Evolutionary conservation across 306 rosid genomes (phyloP).

Genomic region (barrel medic (Medicago truncatula)): DNA sequence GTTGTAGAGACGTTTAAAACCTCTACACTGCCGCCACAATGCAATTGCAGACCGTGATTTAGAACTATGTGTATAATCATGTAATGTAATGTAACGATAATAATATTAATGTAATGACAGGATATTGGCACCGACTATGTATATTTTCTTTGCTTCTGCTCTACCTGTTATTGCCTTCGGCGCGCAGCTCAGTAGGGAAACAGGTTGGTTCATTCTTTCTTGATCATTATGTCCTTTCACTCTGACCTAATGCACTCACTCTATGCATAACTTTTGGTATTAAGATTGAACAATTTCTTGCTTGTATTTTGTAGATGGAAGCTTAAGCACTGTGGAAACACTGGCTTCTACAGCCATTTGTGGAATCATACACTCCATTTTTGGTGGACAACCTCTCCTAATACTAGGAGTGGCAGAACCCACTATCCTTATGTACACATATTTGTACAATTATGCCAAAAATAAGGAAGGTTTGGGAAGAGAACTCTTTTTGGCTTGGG

Average conservation of each 20-base stretch:
- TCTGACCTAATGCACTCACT: neutral
- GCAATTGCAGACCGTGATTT: neutral
- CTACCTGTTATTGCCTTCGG: conserved; percentile 88
- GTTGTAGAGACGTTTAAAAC: neutral
- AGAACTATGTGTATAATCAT: neutral
- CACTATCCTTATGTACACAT: conserved; percentile 86
- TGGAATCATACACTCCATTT: conserved; percentile 84
- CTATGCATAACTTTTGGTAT: neutral
- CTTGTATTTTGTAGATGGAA: conserved; percentile 63
- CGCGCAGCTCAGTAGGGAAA: conserved; percentile 68
- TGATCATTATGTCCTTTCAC: neutral
- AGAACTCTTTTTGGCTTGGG: conserved; percentile 80
- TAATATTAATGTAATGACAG: conserved; percentile 38
- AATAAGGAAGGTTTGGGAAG: conserved; percentile 62
- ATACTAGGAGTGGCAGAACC: conserved; percentile 96
- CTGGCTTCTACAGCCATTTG: conserved; percentile 89
- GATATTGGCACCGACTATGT: conserved; percentile 78
- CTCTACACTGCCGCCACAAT: neutral
- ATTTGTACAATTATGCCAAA: conserved; percentile 75
- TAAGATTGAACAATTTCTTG: conserved; percentile 31
- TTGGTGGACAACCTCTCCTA: conserved; percentile 90
- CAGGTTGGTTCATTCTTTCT: conserved; percentile 48
- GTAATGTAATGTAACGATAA: neutral
- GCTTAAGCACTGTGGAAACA: conserved; percentile 87
- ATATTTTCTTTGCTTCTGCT: conserved; percentile 85